phyloP scores from a whole-genome alignment of 306 rosid species.

The Quercus glauca region DNA sequence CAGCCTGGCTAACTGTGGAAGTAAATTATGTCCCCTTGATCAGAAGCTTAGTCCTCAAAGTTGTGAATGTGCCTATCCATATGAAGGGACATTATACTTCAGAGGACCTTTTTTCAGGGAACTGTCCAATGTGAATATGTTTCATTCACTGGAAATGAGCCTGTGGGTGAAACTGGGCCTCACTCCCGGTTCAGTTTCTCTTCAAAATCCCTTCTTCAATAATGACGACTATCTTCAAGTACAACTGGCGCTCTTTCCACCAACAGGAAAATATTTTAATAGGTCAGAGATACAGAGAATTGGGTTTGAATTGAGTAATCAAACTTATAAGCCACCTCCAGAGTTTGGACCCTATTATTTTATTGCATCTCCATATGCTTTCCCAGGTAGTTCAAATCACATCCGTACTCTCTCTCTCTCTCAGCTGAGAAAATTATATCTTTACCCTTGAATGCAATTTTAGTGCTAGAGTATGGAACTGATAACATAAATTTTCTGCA shows the following conservation, averaged over 20 bases:
- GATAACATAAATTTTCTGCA: constrained; percentile 39
- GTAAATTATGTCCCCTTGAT: constrained; percentile 48
- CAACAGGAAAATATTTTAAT: constrained; percentile 56
- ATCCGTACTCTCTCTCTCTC: not conserved
- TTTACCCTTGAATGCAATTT: not conserved
- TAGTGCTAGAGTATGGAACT: constrained; percentile 13
- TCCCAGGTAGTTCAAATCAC: constrained; percentile 46
- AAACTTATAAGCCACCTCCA: constrained; percentile 79
- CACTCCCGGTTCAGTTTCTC: constrained; percentile 80
- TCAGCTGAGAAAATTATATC: not conserved
- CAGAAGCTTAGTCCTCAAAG: constrained; percentile 82
- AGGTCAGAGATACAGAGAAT: constrained; percentile 73
- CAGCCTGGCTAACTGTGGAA: constrained; percentile 57
- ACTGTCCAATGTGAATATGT: constrained; percentile 45
- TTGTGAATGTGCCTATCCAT: constrained; percentile 88
- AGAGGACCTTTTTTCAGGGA: constrained; percentile 85
- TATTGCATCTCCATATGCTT: constrained; percentile 65
- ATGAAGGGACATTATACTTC: constrained; percentile 66
- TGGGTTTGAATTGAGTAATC: constrained; percentile 76
- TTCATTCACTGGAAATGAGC: constrained; percentile 67
- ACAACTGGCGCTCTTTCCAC: constrained; percentile 77
- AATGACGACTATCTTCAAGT: constrained; percentile 77
- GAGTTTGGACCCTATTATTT: constrained; percentile 80
- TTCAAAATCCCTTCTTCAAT: constrained; percentile 72
- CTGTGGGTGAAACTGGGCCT: constrained; percentile 62